These are phyloP conservation scores for Trichocladium uniseriatum DNA, from an alignment of 495 filamentous ascomycete species.

Conservation along the genomic window DNA sequence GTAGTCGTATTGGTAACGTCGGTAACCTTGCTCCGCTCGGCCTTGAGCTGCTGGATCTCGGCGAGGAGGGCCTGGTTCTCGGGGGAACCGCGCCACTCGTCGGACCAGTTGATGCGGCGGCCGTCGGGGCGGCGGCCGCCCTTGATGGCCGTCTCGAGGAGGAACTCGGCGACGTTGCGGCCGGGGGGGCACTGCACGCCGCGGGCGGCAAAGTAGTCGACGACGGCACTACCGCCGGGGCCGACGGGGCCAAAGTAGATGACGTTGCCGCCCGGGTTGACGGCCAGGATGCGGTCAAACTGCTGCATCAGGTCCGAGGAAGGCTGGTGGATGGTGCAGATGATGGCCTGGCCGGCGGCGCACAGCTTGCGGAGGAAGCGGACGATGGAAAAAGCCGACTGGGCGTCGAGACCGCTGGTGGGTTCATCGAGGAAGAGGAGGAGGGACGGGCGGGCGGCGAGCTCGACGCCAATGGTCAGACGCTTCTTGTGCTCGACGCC, in stretches of 20 bases:
- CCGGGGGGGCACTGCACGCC: conserved; percentile 63
- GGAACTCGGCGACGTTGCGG: conserved; percentile 73
- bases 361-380: conserved; percentile 78
- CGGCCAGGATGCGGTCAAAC: conserved; percentile 63
- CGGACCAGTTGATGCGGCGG: conserved; percentile 67
- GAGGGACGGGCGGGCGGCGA: conserved; percentile 76
- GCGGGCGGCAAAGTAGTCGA: conserved; percentile 43
- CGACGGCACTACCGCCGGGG: conserved; percentile 37
- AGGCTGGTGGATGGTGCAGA: conserved; percentile 74
- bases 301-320: conserved; percentile 64
- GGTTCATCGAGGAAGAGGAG: conserved; percentile 73
- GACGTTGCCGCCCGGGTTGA: conserved; percentile 59
- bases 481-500: conserved; percentile 55
- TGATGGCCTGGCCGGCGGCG: conserved; percentile 61
- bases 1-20: conserved; percentile 7
- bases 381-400: conserved; percentile 74
- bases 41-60: conserved; percentile 62
- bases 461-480: conserved; percentile 84
- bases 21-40: conserved; percentile 11
- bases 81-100: conserved; percentile 63
- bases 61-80: conserved; percentile 56
- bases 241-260: conserved; percentile 62
- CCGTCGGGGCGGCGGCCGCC: conserved; percentile 57
- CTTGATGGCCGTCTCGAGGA: conserved; percentile 72
- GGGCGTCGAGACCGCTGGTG: conserved; percentile 75